Percentiles rank a stretch among this genome's conserved stretches.
These are phyloP conservation scores for Postia placenta DNA, from an alignment of 768 basidiomycete genomes.

Conservation along the genomic window DNA sequence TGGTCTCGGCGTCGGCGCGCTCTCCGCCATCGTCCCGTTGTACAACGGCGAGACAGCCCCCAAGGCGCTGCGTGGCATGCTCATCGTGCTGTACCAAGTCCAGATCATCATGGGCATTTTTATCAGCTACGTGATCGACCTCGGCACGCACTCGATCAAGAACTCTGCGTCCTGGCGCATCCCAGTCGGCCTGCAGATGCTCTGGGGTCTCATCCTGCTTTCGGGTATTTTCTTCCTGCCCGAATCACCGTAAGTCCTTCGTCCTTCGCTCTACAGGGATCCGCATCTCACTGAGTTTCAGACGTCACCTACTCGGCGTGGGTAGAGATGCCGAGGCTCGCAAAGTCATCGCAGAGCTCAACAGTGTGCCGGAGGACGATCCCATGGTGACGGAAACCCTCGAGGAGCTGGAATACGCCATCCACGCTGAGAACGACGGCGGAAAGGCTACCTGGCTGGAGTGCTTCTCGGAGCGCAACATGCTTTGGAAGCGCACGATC, in stretches of 20 bases:
- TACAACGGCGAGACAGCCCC: constrained; percentile 80
- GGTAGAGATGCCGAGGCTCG: constrained; percentile 50
- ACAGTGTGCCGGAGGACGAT: constrained; percentile 55
- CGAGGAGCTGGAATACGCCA: constrained; percentile 59
- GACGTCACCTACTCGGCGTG: constrained; percentile 64
- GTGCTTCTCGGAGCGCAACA: constrained; percentile 65
- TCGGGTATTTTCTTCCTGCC: constrained; percentile 72
- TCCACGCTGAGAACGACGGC: constrained; percentile 71
- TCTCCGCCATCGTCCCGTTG: constrained; percentile 42
- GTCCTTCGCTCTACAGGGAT: neutral
- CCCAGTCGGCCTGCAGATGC: constrained; percentile 68
- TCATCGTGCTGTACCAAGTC: constrained; percentile 68
- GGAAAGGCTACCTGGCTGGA: constrained; percentile 77
- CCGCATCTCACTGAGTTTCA: constrained; percentile 18
- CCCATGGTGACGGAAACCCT: constrained; percentile 52
- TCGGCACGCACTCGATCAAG: constrained; percentile 50
- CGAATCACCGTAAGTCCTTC: constrained; percentile 59
- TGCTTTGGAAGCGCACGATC: constrained; percentile 64
- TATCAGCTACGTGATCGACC: constrained; percentile 64
- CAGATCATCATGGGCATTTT: constrained; percentile 73
- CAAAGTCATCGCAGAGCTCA: constrained; percentile 57
- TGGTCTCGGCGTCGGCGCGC: constrained; percentile 70
- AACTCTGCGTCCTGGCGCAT: constrained; percentile 67
- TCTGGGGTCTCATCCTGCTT: constrained; percentile 62
- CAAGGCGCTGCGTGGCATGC: constrained; percentile 65